Base-by-base conservation (phyloP, 192 early-diverging fungal genomes). In the Dimargaris xerosporica region DNA sequence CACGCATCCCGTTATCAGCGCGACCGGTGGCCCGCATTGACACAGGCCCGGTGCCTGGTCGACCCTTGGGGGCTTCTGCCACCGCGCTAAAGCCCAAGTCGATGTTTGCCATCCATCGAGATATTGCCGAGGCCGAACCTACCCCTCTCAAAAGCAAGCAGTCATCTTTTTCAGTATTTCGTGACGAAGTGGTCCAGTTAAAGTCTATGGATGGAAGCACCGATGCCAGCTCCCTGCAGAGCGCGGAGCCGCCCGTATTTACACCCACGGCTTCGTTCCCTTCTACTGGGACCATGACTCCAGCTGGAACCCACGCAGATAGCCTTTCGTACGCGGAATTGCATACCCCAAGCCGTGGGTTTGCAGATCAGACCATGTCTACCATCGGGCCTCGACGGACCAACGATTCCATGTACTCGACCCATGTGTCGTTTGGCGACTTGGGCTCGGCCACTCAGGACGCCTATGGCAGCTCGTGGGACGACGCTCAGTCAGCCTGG, bases 281-380 rank as follows among this genome's bases (percentile, higher is more conserved):
- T 47, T 47, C 46, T 3, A 53, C 52, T 3, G n/a, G 21, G 52
- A 26, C 52, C 26, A 53, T 26, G 25, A 28, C 34, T 39, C 34
- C 34, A 2, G 34, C 34, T 53, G 52, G 52, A n/a, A 53, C 11
- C 26, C 19, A 19, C 21, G 52, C 19, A 48, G 30, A 52, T 19
- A 52, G 23, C 42, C 31, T 39, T 19, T 39, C 17, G 39, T 39
- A 56, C 34, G 28, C 54, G 1, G 23, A 31, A 0, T 19, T 9
- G 10, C 28, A 28, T 31, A n/a, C 34, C 34, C 28, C 30, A 6
- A n/a, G 30, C 29, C 58, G n/a, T 16, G 30, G 58, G 34, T 23
- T 43, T 9, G n/a, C n/a, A 11, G 58, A 60, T 9, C 34, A 41
- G n/a, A 60, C 58, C 58, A 44, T 60, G 58, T 60, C 58, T 13